These are phyloP conservation scores for Exidia glandulosa DNA, from an alignment of 768 basidiomycete genomes.

Conservation along the genomic window DNA sequence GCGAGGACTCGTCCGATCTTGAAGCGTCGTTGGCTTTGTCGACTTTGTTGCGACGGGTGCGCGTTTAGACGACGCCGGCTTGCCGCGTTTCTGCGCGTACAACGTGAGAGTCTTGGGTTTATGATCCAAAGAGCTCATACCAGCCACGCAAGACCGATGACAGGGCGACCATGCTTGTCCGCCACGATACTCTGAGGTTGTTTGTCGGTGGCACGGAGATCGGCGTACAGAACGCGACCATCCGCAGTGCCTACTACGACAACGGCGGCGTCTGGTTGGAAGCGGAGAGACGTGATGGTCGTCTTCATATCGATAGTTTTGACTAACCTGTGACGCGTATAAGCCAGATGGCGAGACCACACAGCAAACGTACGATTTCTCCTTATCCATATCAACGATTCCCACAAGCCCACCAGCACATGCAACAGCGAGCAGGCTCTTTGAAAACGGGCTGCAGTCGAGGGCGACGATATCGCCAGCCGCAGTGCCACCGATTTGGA, in stretches of 20 bases:
- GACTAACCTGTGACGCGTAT: slow-evolving; percentile 34
- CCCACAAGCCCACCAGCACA: slow-evolving; percentile 42
- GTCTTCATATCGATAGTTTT: slow-evolving; percentile 44
- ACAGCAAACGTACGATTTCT: slow-evolving; percentile 41
- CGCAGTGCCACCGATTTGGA: slow-evolving; percentile 34
- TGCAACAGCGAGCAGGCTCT: slow-evolving; percentile 51
- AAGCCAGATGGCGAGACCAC: background rate
- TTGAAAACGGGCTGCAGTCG: slow-evolving; percentile 65
- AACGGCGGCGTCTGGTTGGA: slow-evolving; percentile 58
- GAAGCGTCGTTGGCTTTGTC: background rate
- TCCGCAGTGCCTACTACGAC: slow-evolving; percentile 55
- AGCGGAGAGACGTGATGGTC: slow-evolving; percentile 47
- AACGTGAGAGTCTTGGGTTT: background rate
- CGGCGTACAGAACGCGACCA: slow-evolving; percentile 52
- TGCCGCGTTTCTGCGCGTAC: background rate
- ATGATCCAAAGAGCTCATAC: slow-evolving; percentile 21
- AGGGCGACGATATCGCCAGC: slow-evolving; percentile 44
- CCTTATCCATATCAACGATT: slow-evolving; percentile 65
- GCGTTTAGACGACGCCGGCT: background rate
- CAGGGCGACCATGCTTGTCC: slow-evolving; percentile 33
- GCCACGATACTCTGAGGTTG: slow-evolving; percentile 44
- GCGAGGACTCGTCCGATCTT: background rate
- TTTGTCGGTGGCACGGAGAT: slow-evolving; percentile 55
- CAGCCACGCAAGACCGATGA: slow-evolving; percentile 49
- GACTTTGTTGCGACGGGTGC: background rate